Conservation (phyloP, 2,329 filamentous ascomycete species). For the Eutypella sp. region DNA sequence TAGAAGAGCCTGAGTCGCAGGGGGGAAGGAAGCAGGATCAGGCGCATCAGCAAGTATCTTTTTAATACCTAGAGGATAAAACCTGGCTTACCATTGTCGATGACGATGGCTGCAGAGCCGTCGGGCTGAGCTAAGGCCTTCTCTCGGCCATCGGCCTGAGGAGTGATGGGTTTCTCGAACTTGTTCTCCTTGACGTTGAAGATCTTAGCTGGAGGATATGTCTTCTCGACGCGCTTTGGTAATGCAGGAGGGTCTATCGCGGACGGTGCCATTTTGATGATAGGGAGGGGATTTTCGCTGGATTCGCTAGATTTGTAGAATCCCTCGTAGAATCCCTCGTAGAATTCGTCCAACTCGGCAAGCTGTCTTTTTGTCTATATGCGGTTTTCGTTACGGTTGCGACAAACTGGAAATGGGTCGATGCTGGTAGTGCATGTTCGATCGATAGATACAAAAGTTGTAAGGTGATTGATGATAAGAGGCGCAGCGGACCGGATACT, state of each 20-base stretch:
- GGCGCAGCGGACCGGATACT: too few species aligned
- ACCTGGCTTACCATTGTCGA: slow-evolving; percentile 77
- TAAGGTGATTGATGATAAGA: too few species aligned
- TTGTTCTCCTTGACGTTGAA: slow-evolving; percentile 58
- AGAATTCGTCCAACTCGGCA: too few species aligned
- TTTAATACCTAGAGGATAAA: not conserved
- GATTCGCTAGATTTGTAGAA: too few species aligned
- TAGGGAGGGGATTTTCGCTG: not conserved
- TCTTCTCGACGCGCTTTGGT: slow-evolving; percentile 38
- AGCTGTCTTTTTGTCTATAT: too few species aligned
- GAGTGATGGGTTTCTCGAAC: slow-evolving; percentile 51
- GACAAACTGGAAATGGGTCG: slow-evolving; percentile 2
- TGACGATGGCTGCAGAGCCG: slow-evolving; percentile 75
- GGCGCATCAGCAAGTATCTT: slow-evolving; percentile 1
- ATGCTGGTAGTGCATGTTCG: slow-evolving; percentile 14
- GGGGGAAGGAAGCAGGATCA: slow-evolving; percentile 6
- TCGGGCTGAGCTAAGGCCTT: slow-evolving; percentile 54
- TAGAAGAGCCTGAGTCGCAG: slow-evolving; percentile 64
- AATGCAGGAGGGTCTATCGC: slow-evolving; percentile 42
- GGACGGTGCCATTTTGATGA: slow-evolving; percentile 46
- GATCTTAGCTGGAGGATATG: slow-evolving; percentile 50
- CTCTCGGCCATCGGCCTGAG: slow-evolving; percentile 63
- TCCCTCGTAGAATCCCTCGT: too few species aligned
- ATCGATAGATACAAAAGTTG: too few species aligned
- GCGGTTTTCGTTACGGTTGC: slow-evolving; percentile 6